Conservation (phyloP, 306 rosid species). For the Glycyrrhiza uralensis region DNA sequence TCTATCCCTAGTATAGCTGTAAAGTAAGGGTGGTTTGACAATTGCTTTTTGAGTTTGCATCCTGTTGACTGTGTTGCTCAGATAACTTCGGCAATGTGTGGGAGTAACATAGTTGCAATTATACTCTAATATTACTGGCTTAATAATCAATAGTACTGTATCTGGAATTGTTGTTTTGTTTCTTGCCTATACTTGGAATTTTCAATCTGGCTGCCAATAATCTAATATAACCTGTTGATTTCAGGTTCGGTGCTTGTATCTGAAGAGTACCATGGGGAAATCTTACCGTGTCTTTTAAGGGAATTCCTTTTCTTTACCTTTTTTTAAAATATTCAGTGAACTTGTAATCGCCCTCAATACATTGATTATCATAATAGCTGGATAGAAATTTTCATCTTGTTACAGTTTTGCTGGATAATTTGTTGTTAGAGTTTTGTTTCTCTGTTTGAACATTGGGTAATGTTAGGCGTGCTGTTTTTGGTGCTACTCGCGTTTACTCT, state of each 20-base stretch:
- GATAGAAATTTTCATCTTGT: conserved; percentile 2
- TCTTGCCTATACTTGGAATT: not conserved
- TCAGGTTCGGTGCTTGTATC: conserved; percentile 64
- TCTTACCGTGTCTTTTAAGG: conserved; percentile 53
- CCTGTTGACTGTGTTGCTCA: not conserved
- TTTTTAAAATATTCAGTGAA: not conserved
- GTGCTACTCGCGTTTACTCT: not conserved
- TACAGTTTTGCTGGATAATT: not conserved
- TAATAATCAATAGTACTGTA: not conserved
- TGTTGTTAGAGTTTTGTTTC: not conserved
- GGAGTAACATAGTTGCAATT: not conserved
- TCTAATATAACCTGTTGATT: not conserved
- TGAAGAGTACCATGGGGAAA: conserved; percentile 73
- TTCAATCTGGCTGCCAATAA: not conserved
- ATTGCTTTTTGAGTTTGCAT: not conserved
- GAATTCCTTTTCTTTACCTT: not conserved
- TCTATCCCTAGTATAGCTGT: not conserved
- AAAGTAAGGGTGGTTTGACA: not conserved
- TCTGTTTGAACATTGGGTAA: conserved; percentile 1
- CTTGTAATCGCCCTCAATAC: not conserved
- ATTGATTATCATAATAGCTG: not conserved
- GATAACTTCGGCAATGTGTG: not conserved
- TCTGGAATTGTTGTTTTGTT: not conserved
- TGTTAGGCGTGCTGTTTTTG: not conserved
- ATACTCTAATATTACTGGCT: not conserved